phyloP scores from a whole-genome alignment of 2,329 filamentous ascomycete genomes.

The Rhytidhysteron rufulum region DNA sequence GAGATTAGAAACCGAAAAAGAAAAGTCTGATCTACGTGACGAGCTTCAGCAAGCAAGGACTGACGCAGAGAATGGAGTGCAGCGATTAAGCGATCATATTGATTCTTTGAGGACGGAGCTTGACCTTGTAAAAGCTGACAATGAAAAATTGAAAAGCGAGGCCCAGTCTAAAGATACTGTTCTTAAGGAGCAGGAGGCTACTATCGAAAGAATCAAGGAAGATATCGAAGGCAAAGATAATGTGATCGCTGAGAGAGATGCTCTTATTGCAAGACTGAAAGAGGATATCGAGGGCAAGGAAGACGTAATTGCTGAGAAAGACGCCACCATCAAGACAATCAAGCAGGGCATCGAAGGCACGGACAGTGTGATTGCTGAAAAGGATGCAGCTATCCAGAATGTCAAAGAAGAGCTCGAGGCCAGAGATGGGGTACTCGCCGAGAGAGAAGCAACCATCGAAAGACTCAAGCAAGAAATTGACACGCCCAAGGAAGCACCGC shows the following conservation, averaged over 20 bases:
- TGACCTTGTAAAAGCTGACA: conserved; percentile 19
- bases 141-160: conserved; percentile 21
- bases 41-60: conserved; percentile 16
- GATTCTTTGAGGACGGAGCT: conserved; percentile 15
- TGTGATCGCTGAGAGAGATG: conserved; percentile 25
- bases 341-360: no score
- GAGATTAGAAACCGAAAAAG: conserved; percentile 12
- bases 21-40: conserved; percentile 1
- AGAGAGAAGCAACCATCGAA: conserved; percentile 20
- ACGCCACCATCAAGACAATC: conserved; percentile 20
- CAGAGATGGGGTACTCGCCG: conserved; percentile 28
- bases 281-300: conserved; percentile 30
- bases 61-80: conserved; percentile 11
- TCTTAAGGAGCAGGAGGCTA: conserved; percentile 14
- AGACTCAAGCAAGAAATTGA: conserved; percentile 13
- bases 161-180: neutral
- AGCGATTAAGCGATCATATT: conserved; percentile 15
- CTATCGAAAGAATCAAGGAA: conserved; percentile 30
- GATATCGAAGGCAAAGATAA: conserved; percentile 32
- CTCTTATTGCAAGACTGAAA: conserved; percentile 17
- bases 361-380: conserved; percentile 2
- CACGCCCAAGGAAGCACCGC: conserved; percentile 5
- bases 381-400: conserved; percentile 24
- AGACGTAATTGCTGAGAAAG: conserved; percentile 25
- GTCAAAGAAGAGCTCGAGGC: conserved; percentile 32